Evolutionary conservation across 176 grass and related monocot species (phyloP).

Genomic region (Oryza brachyantha): DNA sequence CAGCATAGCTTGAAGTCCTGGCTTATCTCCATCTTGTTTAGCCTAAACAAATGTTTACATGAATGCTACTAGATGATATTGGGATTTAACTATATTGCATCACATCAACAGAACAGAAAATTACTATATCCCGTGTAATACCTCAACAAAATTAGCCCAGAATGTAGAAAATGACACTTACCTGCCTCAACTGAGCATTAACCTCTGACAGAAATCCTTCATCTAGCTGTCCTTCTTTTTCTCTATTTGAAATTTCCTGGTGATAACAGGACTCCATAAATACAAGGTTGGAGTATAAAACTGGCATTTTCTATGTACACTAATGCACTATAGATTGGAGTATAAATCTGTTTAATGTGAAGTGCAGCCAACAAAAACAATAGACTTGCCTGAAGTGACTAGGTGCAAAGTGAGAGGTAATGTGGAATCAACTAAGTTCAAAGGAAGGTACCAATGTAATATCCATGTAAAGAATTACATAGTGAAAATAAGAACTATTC

Average conservation of each 20-base stretch:
- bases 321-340: not conserved
- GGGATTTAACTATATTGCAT: too few relatives aligned
- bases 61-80: too few relatives aligned
- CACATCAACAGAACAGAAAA: too few relatives aligned
- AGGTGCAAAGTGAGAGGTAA: not conserved
- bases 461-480: conserved; percentile 9
- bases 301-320: not conserved
- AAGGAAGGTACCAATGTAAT: not conserved
- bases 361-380: not conserved
- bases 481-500: not conserved
- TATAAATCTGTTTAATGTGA: not conserved
- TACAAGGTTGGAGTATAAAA: not conserved
- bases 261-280: not conserved
- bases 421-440: not conserved
- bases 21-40: conserved; percentile 87
- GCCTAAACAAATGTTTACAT: conserved; percentile 54
- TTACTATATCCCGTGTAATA: not conserved
- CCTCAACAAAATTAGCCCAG: not conserved
- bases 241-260: conserved; percentile 70
- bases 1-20: conserved; percentile 82
- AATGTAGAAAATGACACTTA: conserved; percentile 40
- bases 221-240: conserved; percentile 80
- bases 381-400: not conserved
- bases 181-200: conserved; percentile 90
- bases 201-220: conserved; percentile 95